Evolutionary conservation across 225 moss, liverwort and hornwort genomes (phyloP), one percentile per base, ranked within the genome.

Genomic region (Polytrichum formosum): DNA sequence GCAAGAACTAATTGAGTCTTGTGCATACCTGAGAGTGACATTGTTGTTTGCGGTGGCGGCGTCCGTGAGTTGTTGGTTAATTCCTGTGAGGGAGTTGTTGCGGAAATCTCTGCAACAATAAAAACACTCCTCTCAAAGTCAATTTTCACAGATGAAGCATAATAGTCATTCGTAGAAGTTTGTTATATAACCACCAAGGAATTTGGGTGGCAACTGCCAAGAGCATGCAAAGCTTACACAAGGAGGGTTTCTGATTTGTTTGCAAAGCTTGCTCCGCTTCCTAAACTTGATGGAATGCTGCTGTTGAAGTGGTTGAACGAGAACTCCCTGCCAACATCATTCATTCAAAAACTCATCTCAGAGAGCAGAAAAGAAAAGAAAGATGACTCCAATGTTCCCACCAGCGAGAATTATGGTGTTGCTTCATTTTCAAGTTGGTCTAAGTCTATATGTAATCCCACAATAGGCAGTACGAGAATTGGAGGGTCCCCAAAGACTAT

Each of bases 91-190:
- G 1, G 77, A 67, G 79, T 87, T 87, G 70, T 87, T 79, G 70
- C 84, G 87, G 55, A 87, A 33, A 68, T 87, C 87, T 73, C 87
- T 87, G 76, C 72, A 73, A 6, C 25, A 82, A 64, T 7, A n/a
- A 18, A 26, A 29, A 29, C 60, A 23, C 13, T 13, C 37, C 46
- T 46, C 13, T 16, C 46, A 4, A 35, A 46, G 10, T 46, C 46
- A 46, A 16, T 46, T 46, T 16, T 46, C 46, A 46, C 46, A 13
- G 16, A 46, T 46, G 13, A 13, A 16, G 13, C 46, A 35, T 9
- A 16, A 0, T 9, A 16, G 46, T 16, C 9, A 37, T 37, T 37
- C 37, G 13, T 4, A 46, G 13, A 46, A 46, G 0, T 16, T 46
- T 46, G 21, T 21, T 58, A 5, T 1, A 58, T 23, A 58, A 19